Percentiles rank a stretch among this genome's conserved stretches.
phyloP scores from a whole-genome alignment of 352 stramenopile genomes.

The Blastocystis hominis region DNA sequence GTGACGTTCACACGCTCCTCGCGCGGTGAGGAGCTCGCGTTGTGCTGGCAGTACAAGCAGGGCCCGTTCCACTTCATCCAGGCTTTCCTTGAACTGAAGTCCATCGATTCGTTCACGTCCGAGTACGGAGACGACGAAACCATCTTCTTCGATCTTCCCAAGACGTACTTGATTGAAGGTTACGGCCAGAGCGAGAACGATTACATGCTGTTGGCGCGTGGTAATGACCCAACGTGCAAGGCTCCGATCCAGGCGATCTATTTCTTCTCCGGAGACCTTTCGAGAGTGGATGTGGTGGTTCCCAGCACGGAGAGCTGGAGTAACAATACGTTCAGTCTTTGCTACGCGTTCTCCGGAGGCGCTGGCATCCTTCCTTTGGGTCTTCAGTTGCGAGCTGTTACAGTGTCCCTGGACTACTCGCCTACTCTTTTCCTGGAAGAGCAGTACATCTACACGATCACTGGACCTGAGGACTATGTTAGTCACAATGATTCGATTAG shows the following conservation, averaged over 20 bases:
- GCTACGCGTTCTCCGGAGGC: neutral
- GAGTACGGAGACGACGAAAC: neutral
- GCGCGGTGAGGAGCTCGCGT: slow-evolving; percentile 17
- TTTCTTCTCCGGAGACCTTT: neutral
- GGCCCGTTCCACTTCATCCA: slow-evolving; percentile 4
- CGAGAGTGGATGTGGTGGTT: neutral
- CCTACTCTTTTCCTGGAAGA: neutral
- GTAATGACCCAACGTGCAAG: neutral
- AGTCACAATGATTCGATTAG: neutral
- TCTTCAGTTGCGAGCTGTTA: neutral
- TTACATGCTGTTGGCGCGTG: neutral
- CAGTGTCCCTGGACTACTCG: neutral
- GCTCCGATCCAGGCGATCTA: neutral
- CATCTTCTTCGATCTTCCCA: slow-evolving; percentile 14
- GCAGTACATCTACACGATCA: neutral
- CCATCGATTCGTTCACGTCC: slow-evolving; percentile 2
- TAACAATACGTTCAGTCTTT: neutral
- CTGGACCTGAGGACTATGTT: neutral
- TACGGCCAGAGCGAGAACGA: slow-evolving; percentile 19
- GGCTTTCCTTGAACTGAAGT: neutral
- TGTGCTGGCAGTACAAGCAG: slow-evolving; percentile 46
- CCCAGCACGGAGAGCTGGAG: neutral
- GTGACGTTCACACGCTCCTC: slow-evolving; percentile 40
- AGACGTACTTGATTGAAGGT: slow-evolving; percentile 40
- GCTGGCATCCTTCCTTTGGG: neutral